Conservation (phyloP, 495 filamentous ascomycete genomes). For the Immersiella caudata region DNA sequence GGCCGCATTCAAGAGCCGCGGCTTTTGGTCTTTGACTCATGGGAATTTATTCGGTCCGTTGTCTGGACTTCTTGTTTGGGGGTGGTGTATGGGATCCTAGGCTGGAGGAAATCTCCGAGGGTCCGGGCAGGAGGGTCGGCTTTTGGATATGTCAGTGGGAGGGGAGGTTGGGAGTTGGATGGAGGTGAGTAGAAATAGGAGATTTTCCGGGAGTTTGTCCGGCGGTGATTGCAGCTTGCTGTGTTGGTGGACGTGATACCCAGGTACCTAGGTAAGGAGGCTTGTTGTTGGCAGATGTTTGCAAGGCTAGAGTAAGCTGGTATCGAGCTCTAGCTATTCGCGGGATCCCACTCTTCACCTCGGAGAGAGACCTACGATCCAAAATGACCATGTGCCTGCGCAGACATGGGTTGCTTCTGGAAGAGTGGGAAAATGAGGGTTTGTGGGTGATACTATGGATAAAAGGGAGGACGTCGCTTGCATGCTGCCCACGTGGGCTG, state of each 20-base stretch:
- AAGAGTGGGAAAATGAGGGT: neutral
- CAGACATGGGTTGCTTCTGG: neutral
- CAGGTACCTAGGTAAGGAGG: too few relatives aligned
- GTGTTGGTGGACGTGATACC: neutral
- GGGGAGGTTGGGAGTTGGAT: too few relatives aligned
- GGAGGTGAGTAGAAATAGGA: neutral
- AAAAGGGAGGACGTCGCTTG: neutral
- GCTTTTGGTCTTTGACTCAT: neutral
- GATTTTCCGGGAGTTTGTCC: neutral
- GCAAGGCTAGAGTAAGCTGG: too few relatives aligned
- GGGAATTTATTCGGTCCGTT: neutral
- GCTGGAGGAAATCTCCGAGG: neutral
- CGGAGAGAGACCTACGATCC: too few relatives aligned
- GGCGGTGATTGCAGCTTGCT: neutral
- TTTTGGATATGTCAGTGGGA: too few relatives aligned
- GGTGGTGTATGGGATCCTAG: neutral
- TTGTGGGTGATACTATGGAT: neutral
- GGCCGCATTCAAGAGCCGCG: neutral
- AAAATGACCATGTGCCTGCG: neutral
- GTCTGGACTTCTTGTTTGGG: neutral
- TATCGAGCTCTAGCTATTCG: too few relatives aligned
- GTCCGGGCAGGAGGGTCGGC: too few relatives aligned
- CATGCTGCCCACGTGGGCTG: neutral
- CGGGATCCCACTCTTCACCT: too few relatives aligned
- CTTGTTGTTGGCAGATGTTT: too few relatives aligned